Evolutionary conservation across 2,329 filamentous ascomycete genomes (phyloP).

Genomic region (Lasiodiplodia sp.): DNA sequence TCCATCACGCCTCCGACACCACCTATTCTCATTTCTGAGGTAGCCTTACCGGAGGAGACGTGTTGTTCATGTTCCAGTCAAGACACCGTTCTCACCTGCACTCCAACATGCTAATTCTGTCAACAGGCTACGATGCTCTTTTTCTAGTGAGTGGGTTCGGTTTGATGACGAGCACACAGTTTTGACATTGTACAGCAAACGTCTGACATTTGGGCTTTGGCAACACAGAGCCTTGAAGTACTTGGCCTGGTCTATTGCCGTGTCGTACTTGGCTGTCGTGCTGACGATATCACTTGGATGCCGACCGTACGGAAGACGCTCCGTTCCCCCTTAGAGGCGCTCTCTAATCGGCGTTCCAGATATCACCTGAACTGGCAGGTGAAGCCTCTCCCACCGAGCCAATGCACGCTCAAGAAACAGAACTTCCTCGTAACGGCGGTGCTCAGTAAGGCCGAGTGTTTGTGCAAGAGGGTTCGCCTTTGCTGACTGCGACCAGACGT

Average conservation of each 20-base stretch:
- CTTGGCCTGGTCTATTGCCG: constrained; percentile 37
- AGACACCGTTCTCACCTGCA: too few relatives aligned
- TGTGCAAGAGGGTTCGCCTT: background rate
- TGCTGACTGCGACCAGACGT: constrained; percentile 33
- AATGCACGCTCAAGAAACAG: constrained; percentile 41
- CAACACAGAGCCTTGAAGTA: constrained; percentile 43
- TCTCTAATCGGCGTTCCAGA: background rate
- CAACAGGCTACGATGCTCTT: constrained; percentile 38
- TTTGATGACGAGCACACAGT: constrained; percentile 22
- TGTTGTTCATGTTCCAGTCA: constrained; percentile 7
- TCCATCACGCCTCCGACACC: background rate
- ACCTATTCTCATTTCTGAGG: background rate
- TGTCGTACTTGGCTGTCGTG: constrained; percentile 44
- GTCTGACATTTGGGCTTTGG: constrained; percentile 44
- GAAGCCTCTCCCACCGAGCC: constrained; percentile 36
- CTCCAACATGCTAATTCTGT: background rate
- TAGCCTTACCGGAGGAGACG: background rate
- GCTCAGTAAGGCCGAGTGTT: constrained; percentile 33
- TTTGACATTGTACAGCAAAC: constrained; percentile 34
- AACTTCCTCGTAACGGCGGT: constrained; percentile 42
- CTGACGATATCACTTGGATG: constrained; percentile 43
- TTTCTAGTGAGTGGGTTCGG: constrained; percentile 34
- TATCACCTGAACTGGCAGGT: constrained; percentile 42
- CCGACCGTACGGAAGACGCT: constrained; percentile 32
- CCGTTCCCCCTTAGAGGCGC: background rate